Conservation (phyloP, 208 protist species). For the Angomonas deanei region DNA sequence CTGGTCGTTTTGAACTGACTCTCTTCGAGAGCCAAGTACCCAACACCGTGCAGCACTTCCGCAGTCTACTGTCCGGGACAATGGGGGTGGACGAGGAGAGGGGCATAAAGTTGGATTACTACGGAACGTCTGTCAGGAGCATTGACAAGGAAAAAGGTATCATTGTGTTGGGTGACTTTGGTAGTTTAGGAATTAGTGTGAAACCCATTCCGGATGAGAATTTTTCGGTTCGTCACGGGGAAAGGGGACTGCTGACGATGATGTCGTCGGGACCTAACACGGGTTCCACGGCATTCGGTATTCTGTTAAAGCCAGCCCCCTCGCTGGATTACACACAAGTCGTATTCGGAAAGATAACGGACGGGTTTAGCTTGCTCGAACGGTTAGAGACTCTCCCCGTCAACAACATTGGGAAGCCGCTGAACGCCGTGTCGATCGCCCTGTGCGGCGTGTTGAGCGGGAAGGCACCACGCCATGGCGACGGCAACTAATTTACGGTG, state of each 20-base stretch:
- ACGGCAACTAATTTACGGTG: too few relatives aligned
- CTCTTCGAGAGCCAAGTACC: constrained; percentile 85
- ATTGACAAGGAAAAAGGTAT: constrained; percentile 53
- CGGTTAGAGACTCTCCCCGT: constrained; percentile 67
- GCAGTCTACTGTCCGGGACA: constrained; percentile 73
- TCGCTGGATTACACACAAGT: constrained; percentile 91
- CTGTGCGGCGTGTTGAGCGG: constrained; percentile 78
- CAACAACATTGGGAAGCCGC: constrained; percentile 46
- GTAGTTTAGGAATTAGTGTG: constrained; percentile 20
- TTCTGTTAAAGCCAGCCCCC: constrained; percentile 63
- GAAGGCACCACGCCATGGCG: constrained; percentile 29
- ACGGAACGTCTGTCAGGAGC: constrained; percentile 46
- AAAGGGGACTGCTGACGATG: constrained; percentile 86
- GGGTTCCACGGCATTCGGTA: constrained; percentile 61
- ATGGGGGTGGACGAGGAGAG: constrained; percentile 42
- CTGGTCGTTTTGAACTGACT: constrained; percentile 81
- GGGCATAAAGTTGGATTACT: constrained; percentile 71
- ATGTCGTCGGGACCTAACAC: constrained; percentile 69
- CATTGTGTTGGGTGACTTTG: constrained; percentile 46
- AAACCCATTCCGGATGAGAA: constrained; percentile 75
- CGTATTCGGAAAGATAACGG: constrained; percentile 91
- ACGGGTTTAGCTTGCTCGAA: constrained; percentile 64
- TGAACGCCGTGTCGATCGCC: constrained; percentile 45
- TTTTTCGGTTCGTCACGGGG: constrained; percentile 81
- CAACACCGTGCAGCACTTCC: constrained; percentile 87